phyloP scores from a whole-genome alignment of 139 green algal genomes.

The Tetradesmus obliquus region DNA sequence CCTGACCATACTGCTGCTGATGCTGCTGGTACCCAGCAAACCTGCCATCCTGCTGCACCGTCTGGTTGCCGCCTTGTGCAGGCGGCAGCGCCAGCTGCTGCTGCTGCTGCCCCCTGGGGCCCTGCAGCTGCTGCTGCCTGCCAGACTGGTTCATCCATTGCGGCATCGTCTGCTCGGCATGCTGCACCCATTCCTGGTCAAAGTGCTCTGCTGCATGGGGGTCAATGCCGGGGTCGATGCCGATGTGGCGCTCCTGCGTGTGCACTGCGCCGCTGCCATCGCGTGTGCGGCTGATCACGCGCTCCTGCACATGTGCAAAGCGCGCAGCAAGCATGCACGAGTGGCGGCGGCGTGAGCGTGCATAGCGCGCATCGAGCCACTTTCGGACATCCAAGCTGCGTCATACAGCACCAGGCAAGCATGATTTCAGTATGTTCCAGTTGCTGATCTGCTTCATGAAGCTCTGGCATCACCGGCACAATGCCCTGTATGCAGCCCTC shows the following conservation, averaged over 20 bases:
- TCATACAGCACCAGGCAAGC: constrained; percentile 25
- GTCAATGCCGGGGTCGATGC: background rate
- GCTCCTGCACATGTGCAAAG: constrained; percentile 18
- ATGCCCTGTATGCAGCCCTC: background rate
- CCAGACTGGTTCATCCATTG: background rate
- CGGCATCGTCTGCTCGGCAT: constrained; percentile 40
- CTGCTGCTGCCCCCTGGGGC: background rate
- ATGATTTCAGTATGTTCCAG: background rate
- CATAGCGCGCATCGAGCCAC: background rate
- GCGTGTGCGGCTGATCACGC: constrained; percentile 4
- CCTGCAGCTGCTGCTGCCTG: background rate
- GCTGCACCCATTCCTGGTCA: constrained; percentile 48
- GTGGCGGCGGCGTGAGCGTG: no score
- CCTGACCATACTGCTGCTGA: constrained; percentile 29
- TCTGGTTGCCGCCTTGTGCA: background rate
- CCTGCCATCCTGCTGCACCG: background rate
- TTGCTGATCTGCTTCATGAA: background rate
- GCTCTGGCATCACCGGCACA: background rate
- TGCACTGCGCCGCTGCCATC: constrained; percentile 8
- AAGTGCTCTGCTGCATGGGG: constrained; percentile 32
- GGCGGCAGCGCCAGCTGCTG: background rate
- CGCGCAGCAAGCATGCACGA: no score
- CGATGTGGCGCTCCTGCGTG: constrained; percentile 1
- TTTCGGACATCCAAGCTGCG: background rate
- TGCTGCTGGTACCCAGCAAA: constrained; percentile 5